Percentiles rank a stretch among this genome's conserved stretches.
These are phyloP conservation scores for Zygosaccharomyces rouxii DNA, from an alignment of 805 yeast genomes.

Conservation along the genomic window DNA sequence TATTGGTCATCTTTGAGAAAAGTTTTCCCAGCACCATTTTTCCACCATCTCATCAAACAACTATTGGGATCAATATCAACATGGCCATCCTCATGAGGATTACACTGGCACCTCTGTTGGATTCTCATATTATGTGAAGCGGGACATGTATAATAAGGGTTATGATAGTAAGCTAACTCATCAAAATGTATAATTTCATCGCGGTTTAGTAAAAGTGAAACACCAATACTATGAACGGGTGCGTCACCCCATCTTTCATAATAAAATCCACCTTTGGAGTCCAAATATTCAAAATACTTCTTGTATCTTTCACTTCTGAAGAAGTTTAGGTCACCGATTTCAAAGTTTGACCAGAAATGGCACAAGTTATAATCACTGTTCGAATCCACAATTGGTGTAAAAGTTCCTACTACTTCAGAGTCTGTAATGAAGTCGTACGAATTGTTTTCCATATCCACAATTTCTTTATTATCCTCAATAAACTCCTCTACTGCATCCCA, in stretches of 20 bases:
- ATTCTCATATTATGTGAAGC: constrained; percentile 44
- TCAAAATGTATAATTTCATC: constrained; percentile 69
- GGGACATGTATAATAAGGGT: constrained; percentile 65
- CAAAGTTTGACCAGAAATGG: constrained; percentile 88
- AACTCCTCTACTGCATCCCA: constrained; percentile 72
- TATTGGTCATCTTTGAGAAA: constrained; percentile 22
- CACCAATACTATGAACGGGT: constrained; percentile 77
- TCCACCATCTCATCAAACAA: constrained; percentile 76
- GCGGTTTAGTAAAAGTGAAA: constrained; percentile 52
- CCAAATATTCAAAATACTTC: constrained; percentile 58
- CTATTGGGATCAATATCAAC: constrained; percentile 48
- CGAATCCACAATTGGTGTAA: constrained; percentile 42
- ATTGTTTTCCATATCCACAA: constrained; percentile 35
- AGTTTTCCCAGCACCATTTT: constrained; percentile 49
- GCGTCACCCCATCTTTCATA: constrained; percentile 96
- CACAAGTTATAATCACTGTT: constrained; percentile 67
- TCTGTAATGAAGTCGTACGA: constrained; percentile 46
- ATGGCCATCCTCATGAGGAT: constrained; percentile 41
- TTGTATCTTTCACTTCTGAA: constrained; percentile 63
- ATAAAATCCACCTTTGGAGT: constrained; percentile 69
- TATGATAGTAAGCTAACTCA: constrained; percentile 76
- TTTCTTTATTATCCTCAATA: constrained; percentile 50
- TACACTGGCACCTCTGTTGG: constrained; percentile 60
- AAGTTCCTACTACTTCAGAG: constrained; percentile 41
- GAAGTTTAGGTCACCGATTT: constrained; percentile 65